phyloP scores from a whole-genome alignment of 768 basidiomycete genomes.

The Trametes meyenii region DNA sequence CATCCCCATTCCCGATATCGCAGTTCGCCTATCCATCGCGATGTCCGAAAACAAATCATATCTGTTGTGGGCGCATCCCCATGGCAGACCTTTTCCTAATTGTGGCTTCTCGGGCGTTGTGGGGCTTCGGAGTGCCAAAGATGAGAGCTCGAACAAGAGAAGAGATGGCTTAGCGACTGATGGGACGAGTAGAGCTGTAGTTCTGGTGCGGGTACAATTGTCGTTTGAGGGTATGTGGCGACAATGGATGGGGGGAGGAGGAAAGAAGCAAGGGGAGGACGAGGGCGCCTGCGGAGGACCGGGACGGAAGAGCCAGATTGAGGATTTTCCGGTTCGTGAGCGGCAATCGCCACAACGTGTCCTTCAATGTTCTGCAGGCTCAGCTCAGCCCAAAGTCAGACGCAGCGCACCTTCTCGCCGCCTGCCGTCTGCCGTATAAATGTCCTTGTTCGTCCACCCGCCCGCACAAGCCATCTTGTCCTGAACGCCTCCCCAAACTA shows the following conservation, averaged over 20 bases:
- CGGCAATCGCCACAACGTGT: conserved; percentile 27
- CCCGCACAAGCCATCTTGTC: neutral
- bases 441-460: conserved; percentile 7
- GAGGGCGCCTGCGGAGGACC: conserved; percentile 1
- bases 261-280: neutral
- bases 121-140: neutral
- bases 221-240: neutral
- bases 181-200: too few relatives aligned
- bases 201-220: neutral
- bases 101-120: neutral
- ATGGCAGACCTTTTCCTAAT: neutral
- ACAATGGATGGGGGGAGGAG: neutral
- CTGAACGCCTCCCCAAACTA: neutral
- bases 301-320: conserved; percentile 6
- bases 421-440: conserved; percentile 13
- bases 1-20: neutral
- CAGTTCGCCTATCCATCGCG: neutral
- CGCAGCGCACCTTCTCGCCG: conserved; percentile 8
- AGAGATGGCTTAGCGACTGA: too few relatives aligned
- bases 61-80: neutral
- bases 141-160: neutral
- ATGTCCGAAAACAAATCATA: neutral
- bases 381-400: neutral
- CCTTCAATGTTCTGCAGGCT: conserved; percentile 17
- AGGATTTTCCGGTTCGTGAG: conserved; percentile 13